Conservation (phyloP, 75 land plant species). For the Ceratopteris richardii region DNA sequence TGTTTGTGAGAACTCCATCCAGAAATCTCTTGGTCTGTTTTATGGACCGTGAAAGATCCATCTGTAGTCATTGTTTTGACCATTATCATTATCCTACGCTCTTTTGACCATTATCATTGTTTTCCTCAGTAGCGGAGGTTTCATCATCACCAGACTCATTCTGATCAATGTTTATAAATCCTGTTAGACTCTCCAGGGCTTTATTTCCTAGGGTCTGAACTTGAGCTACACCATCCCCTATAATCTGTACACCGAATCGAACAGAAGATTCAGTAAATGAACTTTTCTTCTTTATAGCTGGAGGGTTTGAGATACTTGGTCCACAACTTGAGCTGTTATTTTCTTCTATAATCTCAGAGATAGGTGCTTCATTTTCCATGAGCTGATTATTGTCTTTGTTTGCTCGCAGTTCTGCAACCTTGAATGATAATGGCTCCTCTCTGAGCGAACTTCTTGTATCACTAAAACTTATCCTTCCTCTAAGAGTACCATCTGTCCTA, state of each 20-base stretch:
- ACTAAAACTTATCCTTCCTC: no score
- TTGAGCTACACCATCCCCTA: slow-evolving; percentile 90
- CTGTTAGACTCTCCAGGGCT: slow-evolving; percentile 74
- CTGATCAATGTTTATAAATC: slow-evolving; percentile 61
- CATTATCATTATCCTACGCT: no score
- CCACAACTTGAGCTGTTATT: no score
- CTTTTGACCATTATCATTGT: slow-evolving; percentile 32
- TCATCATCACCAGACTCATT: slow-evolving; percentile 57
- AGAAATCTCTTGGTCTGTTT: slow-evolving; percentile 20
- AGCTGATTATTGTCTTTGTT: no score
- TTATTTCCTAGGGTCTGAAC: slow-evolving; percentile 89
- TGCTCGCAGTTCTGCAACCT: no score
- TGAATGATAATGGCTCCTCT: no score
- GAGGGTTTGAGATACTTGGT: neutral
- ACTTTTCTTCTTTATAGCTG: neutral
- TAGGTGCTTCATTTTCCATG: no score
- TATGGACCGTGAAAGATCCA: slow-evolving; percentile 22
- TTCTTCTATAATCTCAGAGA: slow-evolving; percentile 1
- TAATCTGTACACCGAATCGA: slow-evolving; percentile 68
- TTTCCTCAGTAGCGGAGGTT: slow-evolving; percentile 34
- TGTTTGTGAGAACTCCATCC: neutral
- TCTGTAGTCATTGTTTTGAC: slow-evolving; percentile 33
- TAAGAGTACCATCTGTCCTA: no score
- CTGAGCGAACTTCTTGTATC: no score
- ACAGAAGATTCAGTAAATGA: neutral